These are phyloP conservation scores for Aspergillus fijiensis DNA, from an alignment of 2,329 filamentous ascomycete species.

Conservation along the genomic window DNA sequence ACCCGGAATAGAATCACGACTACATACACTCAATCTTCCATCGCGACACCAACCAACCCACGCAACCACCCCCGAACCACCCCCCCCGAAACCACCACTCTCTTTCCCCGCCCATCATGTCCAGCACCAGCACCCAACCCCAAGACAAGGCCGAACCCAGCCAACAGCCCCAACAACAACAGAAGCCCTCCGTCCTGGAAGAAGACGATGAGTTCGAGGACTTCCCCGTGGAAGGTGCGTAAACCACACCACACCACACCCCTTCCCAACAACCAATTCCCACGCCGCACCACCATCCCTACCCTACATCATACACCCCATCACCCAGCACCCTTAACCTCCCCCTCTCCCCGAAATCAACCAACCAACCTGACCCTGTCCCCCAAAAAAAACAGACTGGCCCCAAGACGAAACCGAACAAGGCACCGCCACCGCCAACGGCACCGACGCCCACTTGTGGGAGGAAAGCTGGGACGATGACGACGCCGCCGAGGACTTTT, in stretches of 20 bases:
- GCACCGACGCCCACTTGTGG: constrained; percentile 81
- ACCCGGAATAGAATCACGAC: too few relatives aligned
- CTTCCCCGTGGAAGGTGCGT: constrained; percentile 87
- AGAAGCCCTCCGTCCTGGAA: constrained; percentile 73
- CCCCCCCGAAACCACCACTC: not conserved
- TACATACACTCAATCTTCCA: not conserved
- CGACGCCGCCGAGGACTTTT: constrained; percentile 95
- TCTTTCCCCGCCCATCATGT: constrained; percentile 43
- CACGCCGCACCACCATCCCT: not conserved
- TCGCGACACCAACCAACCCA: not conserved
- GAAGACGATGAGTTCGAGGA: constrained; percentile 99
- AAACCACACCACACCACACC: not conserved
- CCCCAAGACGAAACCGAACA: constrained; percentile 80
- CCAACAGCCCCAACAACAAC: constrained; percentile 54
- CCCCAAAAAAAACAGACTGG: constrained; percentile 67
- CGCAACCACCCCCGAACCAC: not conserved
- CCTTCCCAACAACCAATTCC: too few relatives aligned
- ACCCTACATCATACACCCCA: not conserved
- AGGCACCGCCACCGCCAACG: constrained; percentile 38
- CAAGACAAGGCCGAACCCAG: constrained; percentile 39
- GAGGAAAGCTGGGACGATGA: constrained; percentile 99
- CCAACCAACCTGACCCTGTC: not conserved
- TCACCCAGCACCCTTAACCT: not conserved
- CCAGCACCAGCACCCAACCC: constrained; percentile 37
- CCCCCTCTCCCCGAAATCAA: not conserved